Conservation (phyloP, 495 filamentous ascomycete genomes). For the Amniculicola lignicola region DNA sequence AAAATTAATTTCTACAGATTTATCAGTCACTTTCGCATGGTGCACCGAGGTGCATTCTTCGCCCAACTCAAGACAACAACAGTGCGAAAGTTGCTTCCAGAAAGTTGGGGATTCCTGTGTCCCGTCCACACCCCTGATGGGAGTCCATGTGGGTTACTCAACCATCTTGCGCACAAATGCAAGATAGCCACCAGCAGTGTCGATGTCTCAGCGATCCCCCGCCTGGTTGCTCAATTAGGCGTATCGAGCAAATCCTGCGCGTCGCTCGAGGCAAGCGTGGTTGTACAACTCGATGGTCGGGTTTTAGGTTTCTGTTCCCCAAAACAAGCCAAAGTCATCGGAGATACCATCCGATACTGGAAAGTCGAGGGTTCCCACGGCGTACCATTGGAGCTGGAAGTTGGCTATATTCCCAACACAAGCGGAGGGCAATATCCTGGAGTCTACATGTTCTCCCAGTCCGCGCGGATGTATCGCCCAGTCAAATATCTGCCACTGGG, state of each 20-base stretch:
- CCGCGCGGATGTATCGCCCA: constrained; percentile 82
- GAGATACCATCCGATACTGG: constrained; percentile 84
- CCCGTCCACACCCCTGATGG: constrained; percentile 98
- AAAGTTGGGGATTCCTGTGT: constrained; percentile 97
- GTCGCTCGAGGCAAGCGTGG: constrained; percentile 72
- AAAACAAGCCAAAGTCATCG: constrained; percentile 70
- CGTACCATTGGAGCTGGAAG: constrained; percentile 81
- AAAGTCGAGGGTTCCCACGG: constrained; percentile 89
- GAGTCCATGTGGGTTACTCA: constrained; percentile 87
- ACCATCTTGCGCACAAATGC: constrained; percentile 95
- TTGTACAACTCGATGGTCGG: constrained; percentile 82
- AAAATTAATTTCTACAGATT: constrained; percentile 99
- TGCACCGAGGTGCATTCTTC: constrained; percentile 98
- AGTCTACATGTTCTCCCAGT: constrained; percentile 84
- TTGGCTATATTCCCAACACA: constrained; percentile 85
- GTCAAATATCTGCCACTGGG: constrained; percentile 87
- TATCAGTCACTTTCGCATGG: constrained; percentile 98
- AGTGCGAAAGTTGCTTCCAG: constrained; percentile 88
- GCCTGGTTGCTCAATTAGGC: constrained; percentile 71
- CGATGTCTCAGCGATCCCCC: constrained; percentile 69
- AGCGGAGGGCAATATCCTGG: constrained; percentile 91
- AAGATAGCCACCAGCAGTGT: constrained; percentile 70
- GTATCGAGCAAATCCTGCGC: constrained; percentile 68
- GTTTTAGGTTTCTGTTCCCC: constrained; percentile 89
- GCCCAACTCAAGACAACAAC: constrained; percentile 96